Evolutionary conservation across 2,329 filamentous ascomycete species (phyloP), one percentile per base, ranked within the genome.

Genomic region (Cladophialophora psammophila): DNA sequence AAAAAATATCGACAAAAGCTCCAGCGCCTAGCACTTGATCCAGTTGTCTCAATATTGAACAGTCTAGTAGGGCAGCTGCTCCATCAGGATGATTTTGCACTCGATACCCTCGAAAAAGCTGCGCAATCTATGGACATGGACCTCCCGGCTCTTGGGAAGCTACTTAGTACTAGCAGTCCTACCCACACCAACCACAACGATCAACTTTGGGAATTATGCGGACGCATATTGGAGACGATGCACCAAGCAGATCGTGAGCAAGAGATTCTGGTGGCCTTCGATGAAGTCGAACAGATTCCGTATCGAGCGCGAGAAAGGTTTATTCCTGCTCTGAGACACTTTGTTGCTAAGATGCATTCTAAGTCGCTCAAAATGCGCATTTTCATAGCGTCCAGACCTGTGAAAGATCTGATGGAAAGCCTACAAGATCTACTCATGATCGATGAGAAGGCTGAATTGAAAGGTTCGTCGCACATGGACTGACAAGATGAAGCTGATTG

Each of bases 371-470:
- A 42, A 42, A 42, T 42, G 4, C 40, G 40, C 40, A 42, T 42
- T 2, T 42, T 42, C 40, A 42, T 42, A 12, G 40, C 40, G 40
- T 42, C 12, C 40, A 42, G n/a, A n/a, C 40, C 40, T 4, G 40
- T 42, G n/a, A 42, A 4, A 42, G 40, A 42, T 3, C 40, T 42
- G 40, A n/a, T 42, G 40, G 40, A 42, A 42, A n/a, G 40, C 40
- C 40, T 42, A 42, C 40, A 42, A 42, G 40, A 42, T 42, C 40
- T 42, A 42, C 40, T n/a, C 40, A 12, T 42, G 40, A 42, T 42
- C 40, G 40, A 42, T 42, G 40, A 42, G 40, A 42, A 42, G 40
- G 40, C 40, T 42, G 40, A 42, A 42, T 42, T 42, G 40, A 42
- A 4, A 12, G 40, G 40, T 42, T 42, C n/a, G 40, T 42, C 40